Evolutionary conservation across 2,329 filamentous ascomycete genomes (phyloP), one percentile per base, ranked within the genome.

Genomic region (Neurospora crassa): DNA sequence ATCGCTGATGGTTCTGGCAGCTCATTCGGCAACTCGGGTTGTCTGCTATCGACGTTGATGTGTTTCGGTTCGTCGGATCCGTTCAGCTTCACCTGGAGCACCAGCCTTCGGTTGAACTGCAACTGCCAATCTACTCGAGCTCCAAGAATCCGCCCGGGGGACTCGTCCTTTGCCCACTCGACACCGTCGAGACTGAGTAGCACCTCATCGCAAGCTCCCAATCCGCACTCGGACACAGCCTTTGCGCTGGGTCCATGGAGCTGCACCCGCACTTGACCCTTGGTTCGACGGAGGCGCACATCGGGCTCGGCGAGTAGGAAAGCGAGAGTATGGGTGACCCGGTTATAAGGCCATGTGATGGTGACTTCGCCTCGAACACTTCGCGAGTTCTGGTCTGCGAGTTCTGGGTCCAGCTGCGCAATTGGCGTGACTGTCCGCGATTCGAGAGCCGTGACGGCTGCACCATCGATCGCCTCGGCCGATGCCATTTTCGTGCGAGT

Each of bases 341-440:
- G 91, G 74, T 92, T 97, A 80, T 93, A 97, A 0, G 95, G 95
- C 94, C 95, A 98, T 71, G 93, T 90, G 43, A 98, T 88, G 10
- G 93, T 95, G 29, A 97, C 88, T 18, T 92, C 84, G 47, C 92
- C 94, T 71, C 88, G 86, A 41, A 97, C 81, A 14, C 83, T 82
- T 72, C 82, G 82, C 6, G 81, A 79, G 2, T 77, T 71, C 34
- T 80, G 78, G 14, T 84, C 78, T 16, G 80, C 71, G 6, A 89
- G 76, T 10, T 83, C 81, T 6, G 88, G 87, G 42, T 76, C 79
- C 42, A 91, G 82, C 72, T 87, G 82, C 8, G 88, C 83, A 75
- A 91, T 90, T 20, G 87, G 82, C 11, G 85, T 87, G 34, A 80
- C 45, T 1, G 73, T 73, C 42, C 68, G 72, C 12, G 75, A 73